These are phyloP conservation scores for Rhizoclosmatium sp. DNA, from an alignment of 192 early-diverging fungal genomes.

Conservation along the genomic window DNA sequence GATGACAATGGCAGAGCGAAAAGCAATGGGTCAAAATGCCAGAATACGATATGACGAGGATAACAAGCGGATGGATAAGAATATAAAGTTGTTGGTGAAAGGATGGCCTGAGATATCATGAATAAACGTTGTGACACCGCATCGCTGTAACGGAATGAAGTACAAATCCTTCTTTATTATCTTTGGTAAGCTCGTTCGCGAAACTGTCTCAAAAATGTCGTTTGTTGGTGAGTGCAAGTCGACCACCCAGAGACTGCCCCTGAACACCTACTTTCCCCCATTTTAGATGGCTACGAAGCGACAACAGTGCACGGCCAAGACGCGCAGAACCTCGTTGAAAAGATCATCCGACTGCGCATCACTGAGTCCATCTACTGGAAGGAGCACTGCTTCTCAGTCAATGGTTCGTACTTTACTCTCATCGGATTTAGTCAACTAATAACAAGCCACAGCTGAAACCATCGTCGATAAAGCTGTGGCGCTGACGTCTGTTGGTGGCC, in stretches of 20 bases:
- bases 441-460: conserved; percentile 66
- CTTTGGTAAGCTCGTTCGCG: no score
- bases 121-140: no score
- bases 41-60: background rate
- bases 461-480: conserved; percentile 89
- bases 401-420: conserved; percentile 56
- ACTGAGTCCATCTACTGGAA: conserved; percentile 97
- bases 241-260: no score
- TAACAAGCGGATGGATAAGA: background rate
- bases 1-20: background rate
- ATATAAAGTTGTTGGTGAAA: background rate
- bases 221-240: background rate
- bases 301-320: conserved; percentile 81
- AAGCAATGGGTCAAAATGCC: background rate
- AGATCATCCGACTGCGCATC: conserved; percentile 88
- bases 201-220: background rate
- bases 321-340: conserved; percentile 94
- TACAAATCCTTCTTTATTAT: no score
- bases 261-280: background rate
- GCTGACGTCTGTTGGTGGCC: conserved; percentile 79
- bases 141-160: no score
- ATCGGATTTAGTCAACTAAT: conserved; percentile 16
- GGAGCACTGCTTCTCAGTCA: conserved; percentile 93
- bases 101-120: no score
- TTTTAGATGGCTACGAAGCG: background rate